Base-by-base conservation (phyloP, 371 early-diverging fungal species). In the Smittium culicis region DNA sequence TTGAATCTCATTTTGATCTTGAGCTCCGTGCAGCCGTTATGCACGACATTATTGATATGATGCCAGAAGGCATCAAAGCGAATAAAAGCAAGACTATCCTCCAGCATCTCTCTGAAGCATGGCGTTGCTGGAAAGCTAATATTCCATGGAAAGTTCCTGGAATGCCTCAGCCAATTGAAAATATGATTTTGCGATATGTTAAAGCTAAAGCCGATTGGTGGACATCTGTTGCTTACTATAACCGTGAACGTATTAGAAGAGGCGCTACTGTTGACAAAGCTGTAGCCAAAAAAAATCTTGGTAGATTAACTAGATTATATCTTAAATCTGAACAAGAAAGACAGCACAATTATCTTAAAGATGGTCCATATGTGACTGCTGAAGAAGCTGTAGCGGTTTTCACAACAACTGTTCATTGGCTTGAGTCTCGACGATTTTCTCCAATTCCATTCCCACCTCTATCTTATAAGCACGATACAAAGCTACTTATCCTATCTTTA, bases 181-280 rank as follows among this genome's bases (percentile, higher is more conserved):
- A 94, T 80, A 93, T 99, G 91, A 96, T 99, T 70, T 79, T 96
- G 67, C 89, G 96, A 66, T 99, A 96, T 77, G 93, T 99, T 74
- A 94, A 96, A 79, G 85, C 92, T 66, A 99, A 98, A 83, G 96
- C 98, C 33, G 98, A 97, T 76, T 98, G 98, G 98, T 99, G 99
- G 98, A 96, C 96, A 1, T 90, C 90, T 54, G 96, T 93, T 35
- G 88, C 98, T 16, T 93, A 98, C 76, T 96, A 94, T 77, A 97
- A 96, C 79, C 89, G 99, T 75, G 96, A 98, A 77, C 93, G 98
- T 80, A 95, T 98, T 73, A 88, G 93, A 64, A 89, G 94, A 72
- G 99, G 98, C 73, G 96, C 99, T n/a, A 98, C 98, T 16, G 96
- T 95, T 33, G 98, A 99, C 78, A 98, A 98, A 80, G 95, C 96